These are phyloP conservation scores for Lachancea sp. DNA, from an alignment of 805 yeast species.

Conservation along the genomic window DNA sequence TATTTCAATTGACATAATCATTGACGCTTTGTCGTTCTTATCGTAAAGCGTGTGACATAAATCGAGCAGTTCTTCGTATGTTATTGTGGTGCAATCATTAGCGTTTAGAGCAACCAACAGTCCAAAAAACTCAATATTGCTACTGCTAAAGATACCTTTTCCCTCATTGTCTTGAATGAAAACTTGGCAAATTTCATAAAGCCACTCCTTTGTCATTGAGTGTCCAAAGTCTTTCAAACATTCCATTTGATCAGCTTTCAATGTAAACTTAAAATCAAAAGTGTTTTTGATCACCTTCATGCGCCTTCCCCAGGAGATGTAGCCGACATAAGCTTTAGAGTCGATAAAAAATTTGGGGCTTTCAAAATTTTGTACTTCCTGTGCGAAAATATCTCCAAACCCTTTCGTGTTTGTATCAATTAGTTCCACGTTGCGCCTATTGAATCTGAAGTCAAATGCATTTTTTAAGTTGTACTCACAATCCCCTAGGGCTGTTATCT, in stretches of 20 bases:
- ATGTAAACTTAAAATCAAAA: slow-evolving; percentile 20
- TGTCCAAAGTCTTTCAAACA: slow-evolving; percentile 41
- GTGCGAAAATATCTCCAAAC: slow-evolving; percentile 39
- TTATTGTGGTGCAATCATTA: slow-evolving; percentile 35
- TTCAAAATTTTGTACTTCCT: slow-evolving; percentile 45
- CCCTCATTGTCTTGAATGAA: slow-evolving; percentile 65
- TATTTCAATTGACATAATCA: slow-evolving; percentile 68
- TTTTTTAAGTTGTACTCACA: slow-evolving; percentile 43
- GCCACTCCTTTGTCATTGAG: slow-evolving; percentile 50
- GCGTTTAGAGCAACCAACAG: slow-evolving; percentile 45
- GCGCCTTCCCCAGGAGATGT: slow-evolving; percentile 67
- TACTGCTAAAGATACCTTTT: slow-evolving; percentile 57
- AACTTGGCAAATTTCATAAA: slow-evolving; percentile 42
- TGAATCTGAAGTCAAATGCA: slow-evolving; percentile 38
- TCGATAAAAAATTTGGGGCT: slow-evolving; percentile 53
- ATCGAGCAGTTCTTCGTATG: slow-evolving; percentile 47
- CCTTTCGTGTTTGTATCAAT: slow-evolving; percentile 40
- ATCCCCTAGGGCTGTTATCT: slow-evolving; percentile 40
- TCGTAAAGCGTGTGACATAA: slow-evolving; percentile 47
- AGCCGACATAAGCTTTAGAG: slow-evolving; percentile 51
- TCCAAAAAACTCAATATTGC: slow-evolving; percentile 53
- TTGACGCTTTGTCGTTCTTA: slow-evolving; percentile 65
- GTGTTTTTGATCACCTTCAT: slow-evolving; percentile 38
- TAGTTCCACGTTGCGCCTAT: slow-evolving; percentile 35
- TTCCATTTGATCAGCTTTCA: slow-evolving; percentile 38